These are phyloP conservation scores for Emergomyces orientalis DNA, from an alignment of 2,329 filamentous ascomycete genomes.

Conservation along the genomic window DNA sequence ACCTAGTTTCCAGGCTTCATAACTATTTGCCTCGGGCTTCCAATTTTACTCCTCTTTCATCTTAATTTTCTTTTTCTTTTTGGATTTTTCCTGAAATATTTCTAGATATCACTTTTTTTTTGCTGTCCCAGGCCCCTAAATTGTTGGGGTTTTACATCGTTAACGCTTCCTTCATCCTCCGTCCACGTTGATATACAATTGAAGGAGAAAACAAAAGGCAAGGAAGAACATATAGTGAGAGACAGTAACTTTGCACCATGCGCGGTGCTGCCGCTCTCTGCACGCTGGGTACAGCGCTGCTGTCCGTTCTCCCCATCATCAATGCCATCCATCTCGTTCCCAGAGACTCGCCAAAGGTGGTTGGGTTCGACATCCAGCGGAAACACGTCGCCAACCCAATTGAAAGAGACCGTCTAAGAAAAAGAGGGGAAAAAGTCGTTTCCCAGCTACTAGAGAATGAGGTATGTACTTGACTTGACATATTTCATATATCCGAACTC, in stretches of 20 bases:
- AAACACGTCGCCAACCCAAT: slow-evolving; percentile 39
- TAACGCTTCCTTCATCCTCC: no score
- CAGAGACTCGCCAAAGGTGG: slow-evolving; percentile 36
- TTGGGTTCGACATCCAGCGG: slow-evolving; percentile 44
- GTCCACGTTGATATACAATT: no score
- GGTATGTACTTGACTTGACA: slow-evolving; percentile 21
- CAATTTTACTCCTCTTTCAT: no score
- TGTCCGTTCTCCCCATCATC: background rate
- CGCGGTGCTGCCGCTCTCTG: slow-evolving; percentile 9
- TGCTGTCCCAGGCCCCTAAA: no score
- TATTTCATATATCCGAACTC: background rate
- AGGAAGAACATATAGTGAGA: background rate
- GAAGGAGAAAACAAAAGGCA: no score
- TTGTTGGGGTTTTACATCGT: no score
- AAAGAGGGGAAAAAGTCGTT: slow-evolving; percentile 37
- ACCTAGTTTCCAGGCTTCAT: no score
- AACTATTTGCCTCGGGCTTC: no score
- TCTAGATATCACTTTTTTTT: no score
- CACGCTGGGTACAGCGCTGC: slow-evolving; percentile 9
- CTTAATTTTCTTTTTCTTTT: no score
- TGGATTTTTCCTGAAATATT: no score
- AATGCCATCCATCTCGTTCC: slow-evolving; percentile 24
- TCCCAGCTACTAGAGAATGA: slow-evolving; percentile 46
- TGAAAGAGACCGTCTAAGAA: slow-evolving; percentile 38
- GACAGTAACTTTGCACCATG: background rate